phyloP scores from a whole-genome alignment of 768 basidiomycete species.

The Boletus fagicola region DNA sequence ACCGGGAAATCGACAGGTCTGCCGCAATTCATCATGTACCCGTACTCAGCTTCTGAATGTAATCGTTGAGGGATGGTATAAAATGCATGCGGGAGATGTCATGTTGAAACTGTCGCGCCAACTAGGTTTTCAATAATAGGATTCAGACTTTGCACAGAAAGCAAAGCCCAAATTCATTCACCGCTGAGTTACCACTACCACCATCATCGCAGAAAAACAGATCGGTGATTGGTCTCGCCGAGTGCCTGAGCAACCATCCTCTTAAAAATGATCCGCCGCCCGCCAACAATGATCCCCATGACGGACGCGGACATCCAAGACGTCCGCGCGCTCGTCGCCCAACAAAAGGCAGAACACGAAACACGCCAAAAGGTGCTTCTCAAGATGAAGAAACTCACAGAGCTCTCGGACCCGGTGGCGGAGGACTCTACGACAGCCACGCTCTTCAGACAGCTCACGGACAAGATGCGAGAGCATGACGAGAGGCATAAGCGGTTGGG shows the following conservation, averaged over 20 bases:
- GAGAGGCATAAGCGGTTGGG: conserved; percentile 30
- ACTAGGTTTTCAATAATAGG: no score
- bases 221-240: no score
- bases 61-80: no score
- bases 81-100: no score
- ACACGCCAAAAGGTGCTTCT: conserved; percentile 41
- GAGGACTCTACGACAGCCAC: conserved; percentile 11
- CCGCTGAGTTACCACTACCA: not conserved
- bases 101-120: no score
- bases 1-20: no score
- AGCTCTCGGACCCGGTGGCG: conserved; percentile 21
- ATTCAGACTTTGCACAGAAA: no score
- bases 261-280: conserved; percentile 64
- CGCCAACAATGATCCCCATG: conserved; percentile 75
- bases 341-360: conserved; percentile 44
- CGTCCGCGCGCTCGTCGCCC: conserved; percentile 57
- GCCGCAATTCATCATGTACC: no score
- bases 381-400: conserved; percentile 47
- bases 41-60: no score
- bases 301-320: conserved; percentile 78
- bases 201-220: no score
- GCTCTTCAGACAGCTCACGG: conserved; percentile 19
- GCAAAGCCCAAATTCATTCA: no score
- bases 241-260: not conserved
- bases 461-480: conserved; percentile 26